Evolutionary conservation across 2,329 filamentous ascomycete species (phyloP).

Genomic region (Verticillium dahliae): DNA sequence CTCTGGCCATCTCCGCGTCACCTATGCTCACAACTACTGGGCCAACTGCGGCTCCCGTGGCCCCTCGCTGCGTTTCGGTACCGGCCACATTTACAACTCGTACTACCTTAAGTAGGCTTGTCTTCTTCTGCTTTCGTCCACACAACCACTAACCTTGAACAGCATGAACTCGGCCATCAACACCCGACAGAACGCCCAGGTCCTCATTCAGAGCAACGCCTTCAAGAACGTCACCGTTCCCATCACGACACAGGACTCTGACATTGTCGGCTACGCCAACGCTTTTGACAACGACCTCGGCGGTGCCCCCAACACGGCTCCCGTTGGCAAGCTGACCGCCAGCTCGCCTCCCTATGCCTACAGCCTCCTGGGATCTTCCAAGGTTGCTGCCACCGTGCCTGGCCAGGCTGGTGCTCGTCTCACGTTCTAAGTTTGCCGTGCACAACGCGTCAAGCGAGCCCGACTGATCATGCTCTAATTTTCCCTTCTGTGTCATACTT

Average conservation of each 20-base stretch:
- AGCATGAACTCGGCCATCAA: constrained; percentile 41
- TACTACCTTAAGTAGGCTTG: constrained; percentile 31
- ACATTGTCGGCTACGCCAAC: constrained; percentile 32
- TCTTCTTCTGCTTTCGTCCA: neutral
- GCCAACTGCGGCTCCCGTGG: constrained; percentile 52
- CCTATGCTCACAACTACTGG: constrained; percentile 56
- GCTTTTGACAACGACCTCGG: constrained; percentile 30
- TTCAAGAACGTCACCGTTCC: constrained; percentile 20
- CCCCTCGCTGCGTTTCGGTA: constrained; percentile 56
- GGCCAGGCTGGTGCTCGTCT: neutral
- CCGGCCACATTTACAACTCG: constrained; percentile 39
- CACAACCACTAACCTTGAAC: neutral
- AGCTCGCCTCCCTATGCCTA: constrained; percentile 45
- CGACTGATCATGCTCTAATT: neutral
- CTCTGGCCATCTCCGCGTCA: constrained; percentile 49
- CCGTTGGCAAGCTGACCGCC: constrained; percentile 42
- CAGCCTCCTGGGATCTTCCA: constrained; percentile 34
- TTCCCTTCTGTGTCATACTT: neutral
- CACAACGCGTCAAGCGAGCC: neutral
- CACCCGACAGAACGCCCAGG: constrained; percentile 43
- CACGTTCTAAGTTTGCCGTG: neutral
- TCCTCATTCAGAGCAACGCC: constrained; percentile 44
- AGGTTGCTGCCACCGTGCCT: constrained; percentile 25
- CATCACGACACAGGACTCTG: constrained; percentile 32
- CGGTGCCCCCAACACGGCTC: constrained; percentile 35